phyloP scores from a whole-genome alignment of 2,329 filamentous ascomycete species.

The Talaromyces amestolkiae region DNA sequence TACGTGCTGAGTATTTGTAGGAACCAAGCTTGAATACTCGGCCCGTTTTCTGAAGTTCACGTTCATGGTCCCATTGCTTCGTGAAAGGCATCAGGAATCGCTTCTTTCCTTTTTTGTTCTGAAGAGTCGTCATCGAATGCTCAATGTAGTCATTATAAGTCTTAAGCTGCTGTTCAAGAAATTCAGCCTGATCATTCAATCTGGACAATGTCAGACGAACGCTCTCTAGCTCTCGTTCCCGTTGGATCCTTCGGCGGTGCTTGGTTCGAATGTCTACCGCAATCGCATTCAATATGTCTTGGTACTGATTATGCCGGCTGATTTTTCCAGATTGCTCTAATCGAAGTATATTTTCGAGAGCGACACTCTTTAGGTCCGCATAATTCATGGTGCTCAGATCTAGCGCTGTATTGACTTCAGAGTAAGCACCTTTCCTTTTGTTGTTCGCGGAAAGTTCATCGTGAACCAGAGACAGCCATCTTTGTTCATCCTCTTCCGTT shows the following conservation, averaged over 20 bases:
- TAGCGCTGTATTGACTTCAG: slow-evolving; percentile 76
- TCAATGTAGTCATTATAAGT: slow-evolving; percentile 99
- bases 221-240: slow-evolving; percentile 80
- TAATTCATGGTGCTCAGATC: slow-evolving; percentile 90
- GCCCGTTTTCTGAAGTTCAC: slow-evolving; percentile 86
- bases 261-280: slow-evolving; percentile 96
- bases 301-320: slow-evolving; percentile 82
- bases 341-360: slow-evolving; percentile 87
- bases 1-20: slow-evolving; percentile 92
- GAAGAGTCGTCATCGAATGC: slow-evolving; percentile 93
- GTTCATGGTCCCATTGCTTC: slow-evolving; percentile 97
- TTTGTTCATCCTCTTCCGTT: slow-evolving; percentile 78
- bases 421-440: slow-evolving; percentile 79
- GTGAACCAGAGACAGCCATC: slow-evolving; percentile 76
- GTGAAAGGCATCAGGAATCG: slow-evolving; percentile 94
- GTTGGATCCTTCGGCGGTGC: slow-evolving; percentile 85
- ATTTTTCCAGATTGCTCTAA: slow-evolving; percentile 86
- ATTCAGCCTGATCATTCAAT: slow-evolving; percentile 67
- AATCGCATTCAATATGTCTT: slow-evolving; percentile 96
- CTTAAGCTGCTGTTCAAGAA: slow-evolving; percentile 92
- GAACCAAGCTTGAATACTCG: slow-evolving; percentile 96
- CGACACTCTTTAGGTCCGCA: slow-evolving; percentile 85
- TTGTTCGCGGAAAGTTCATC: slow-evolving; percentile 74
- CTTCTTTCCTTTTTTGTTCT: slow-evolving; percentile 95
- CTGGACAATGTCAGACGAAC: slow-evolving; percentile 48